Conservation (phyloP, 1,139 yeast genomes). For the Taphrina sp. region DNA sequence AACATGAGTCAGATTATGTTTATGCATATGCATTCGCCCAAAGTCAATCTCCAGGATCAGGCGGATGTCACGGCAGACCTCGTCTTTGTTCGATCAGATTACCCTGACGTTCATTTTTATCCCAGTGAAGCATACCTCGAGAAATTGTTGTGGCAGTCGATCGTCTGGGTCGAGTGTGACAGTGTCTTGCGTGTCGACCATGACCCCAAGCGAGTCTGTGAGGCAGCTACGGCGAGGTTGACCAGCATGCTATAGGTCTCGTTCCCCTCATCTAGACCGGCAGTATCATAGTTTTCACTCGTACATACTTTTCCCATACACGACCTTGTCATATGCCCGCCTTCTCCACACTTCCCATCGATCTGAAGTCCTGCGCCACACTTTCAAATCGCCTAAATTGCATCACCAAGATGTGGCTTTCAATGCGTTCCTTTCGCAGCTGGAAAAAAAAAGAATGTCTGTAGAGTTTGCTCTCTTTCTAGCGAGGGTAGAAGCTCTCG, state of each 20-base stretch:
- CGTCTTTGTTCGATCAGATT: slow-evolving; percentile 13
- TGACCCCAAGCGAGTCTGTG: slow-evolving; percentile 2
- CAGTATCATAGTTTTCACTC: too few relatives aligned
- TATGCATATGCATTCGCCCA: slow-evolving; percentile 25
- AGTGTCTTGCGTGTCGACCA: not conserved
- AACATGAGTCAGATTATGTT: slow-evolving; percentile 22
- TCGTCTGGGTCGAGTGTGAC: slow-evolving; percentile 17
- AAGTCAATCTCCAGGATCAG: slow-evolving; percentile 6
- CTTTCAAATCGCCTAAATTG: too few relatives aligned
- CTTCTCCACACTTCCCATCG: not conserved
- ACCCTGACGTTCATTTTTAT: slow-evolving; percentile 11
- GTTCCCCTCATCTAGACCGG: too few relatives aligned
- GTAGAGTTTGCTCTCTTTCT: too few relatives aligned
- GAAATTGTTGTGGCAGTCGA: slow-evolving; percentile 8
- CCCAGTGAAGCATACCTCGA: slow-evolving; percentile 1
- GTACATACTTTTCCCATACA: too few relatives aligned
- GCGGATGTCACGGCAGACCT: slow-evolving; percentile 8
- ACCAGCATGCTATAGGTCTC: not conserved
- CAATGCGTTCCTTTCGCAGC: too few relatives aligned
- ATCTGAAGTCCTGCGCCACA: not conserved
- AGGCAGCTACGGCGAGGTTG: not conserved
- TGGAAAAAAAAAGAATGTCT: too few relatives aligned
- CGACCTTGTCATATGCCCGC: not conserved
- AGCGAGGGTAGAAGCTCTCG: too few relatives aligned
- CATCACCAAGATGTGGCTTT: too few relatives aligned